Conservation (phyloP, 2,329 filamentous ascomycete genomes). For the Nemania abortiva region DNA sequence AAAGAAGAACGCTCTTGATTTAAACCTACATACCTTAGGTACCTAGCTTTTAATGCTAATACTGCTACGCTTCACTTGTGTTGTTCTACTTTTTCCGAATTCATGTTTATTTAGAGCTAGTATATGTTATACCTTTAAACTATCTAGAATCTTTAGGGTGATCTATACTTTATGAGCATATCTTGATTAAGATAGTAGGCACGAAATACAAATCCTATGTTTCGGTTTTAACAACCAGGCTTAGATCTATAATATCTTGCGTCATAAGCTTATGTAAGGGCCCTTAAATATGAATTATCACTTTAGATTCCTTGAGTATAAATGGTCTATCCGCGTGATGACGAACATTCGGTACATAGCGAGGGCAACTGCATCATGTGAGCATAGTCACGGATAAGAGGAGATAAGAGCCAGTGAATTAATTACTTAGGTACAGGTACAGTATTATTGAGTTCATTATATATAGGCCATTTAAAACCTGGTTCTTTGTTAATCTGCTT, state of each 20-base stretch:
- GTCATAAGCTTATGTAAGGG: constrained; percentile 35
- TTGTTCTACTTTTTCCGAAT: background rate
- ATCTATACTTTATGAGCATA: background rate
- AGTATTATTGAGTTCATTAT: background rate
- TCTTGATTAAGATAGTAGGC: background rate
- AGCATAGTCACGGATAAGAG: constrained; percentile 12
- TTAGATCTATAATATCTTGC: background rate
- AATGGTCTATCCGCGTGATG: constrained; percentile 30
- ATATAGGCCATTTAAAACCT: background rate
- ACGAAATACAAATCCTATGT: background rate
- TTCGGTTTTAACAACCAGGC: too few relatives aligned
- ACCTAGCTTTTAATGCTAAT: too few relatives aligned
- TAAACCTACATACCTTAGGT: too few relatives aligned
- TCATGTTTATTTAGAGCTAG: background rate
- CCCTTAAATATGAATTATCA: background rate
- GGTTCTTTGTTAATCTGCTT: background rate
- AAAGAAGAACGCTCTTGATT: too few relatives aligned
- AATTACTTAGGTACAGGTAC: background rate
- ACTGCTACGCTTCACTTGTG: background rate
- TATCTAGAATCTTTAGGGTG: too few relatives aligned
- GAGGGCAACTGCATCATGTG: constrained; percentile 32
- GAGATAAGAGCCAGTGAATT: constrained; percentile 21
- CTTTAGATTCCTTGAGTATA: background rate
- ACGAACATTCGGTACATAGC: background rate
- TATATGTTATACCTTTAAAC: background rate